phyloP scores from a whole-genome alignment of 352 stramenopile genomes.

The Globisporangium yorkense region DNA sequence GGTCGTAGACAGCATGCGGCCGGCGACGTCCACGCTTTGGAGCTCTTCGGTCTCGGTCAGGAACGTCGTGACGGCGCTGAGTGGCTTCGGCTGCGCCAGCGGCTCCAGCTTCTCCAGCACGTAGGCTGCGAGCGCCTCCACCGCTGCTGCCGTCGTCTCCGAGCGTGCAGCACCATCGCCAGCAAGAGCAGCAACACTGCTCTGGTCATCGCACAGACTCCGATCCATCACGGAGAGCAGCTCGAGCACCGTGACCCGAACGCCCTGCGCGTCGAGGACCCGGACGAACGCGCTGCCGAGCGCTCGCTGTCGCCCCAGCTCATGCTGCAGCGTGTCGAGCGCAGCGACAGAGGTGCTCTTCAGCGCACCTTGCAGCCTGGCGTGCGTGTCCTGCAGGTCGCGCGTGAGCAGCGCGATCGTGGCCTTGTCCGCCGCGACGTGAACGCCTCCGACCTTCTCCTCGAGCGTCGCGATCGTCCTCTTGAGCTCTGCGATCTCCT shows the following conservation, averaged over 20 bases:
- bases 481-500: conserved; percentile 70
- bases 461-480: conserved; percentile 57
- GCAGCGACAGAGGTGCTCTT: background rate
- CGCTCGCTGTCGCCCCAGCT: conserved; percentile 5
- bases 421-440: conserved; percentile 56
- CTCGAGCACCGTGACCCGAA: conserved; percentile 18
- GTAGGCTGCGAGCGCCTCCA: conserved; percentile 5
- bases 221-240: conserved; percentile 21
- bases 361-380: conserved; percentile 7
- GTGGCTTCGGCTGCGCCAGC: conserved; percentile 7
- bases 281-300: conserved; percentile 29
- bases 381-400: conserved; percentile 49
- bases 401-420: conserved; percentile 55
- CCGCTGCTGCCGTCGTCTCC: background rate
- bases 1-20: conserved; percentile 3
- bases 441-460: conserved; percentile 61
- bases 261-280: conserved; percentile 28
- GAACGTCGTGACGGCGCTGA: conserved; percentile 18
- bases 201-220: background rate
- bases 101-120: conserved; percentile 18
- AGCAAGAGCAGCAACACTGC: no score
- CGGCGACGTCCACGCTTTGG: conserved; percentile 5
- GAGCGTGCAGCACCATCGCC: no score
- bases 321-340: background rate
- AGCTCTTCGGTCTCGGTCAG: conserved; percentile 46